These are phyloP conservation scores for Emericellopsis terricola DNA, from an alignment of 495 filamentous ascomycete species.

Conservation along the genomic window DNA sequence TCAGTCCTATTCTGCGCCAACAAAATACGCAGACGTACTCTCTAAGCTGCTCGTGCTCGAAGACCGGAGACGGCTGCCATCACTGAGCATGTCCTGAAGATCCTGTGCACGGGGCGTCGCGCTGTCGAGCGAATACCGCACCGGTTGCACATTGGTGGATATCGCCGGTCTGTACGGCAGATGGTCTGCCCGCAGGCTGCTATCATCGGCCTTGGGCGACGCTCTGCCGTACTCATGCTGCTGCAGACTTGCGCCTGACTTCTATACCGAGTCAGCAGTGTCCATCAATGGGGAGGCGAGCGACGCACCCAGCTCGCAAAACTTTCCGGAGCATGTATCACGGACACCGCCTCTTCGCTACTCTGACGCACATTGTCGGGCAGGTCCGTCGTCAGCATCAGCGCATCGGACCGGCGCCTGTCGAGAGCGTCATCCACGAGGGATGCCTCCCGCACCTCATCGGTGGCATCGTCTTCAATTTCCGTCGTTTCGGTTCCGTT, in stretches of 20 bases:
- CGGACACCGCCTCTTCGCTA: conserved; percentile 62
- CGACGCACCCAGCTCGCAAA: conserved; percentile 58
- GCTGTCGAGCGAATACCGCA: conserved; percentile 44
- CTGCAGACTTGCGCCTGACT: too few species aligned
- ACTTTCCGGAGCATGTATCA: conserved; percentile 71
- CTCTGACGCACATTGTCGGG: conserved; percentile 32
- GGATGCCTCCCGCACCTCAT: conserved; percentile 18
- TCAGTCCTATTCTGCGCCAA: conserved; percentile 2
- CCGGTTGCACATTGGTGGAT: conserved; percentile 47
- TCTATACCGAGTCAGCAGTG: background rate
- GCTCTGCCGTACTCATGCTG: too few species aligned
- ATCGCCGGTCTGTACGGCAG: conserved; percentile 38
- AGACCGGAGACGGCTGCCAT: conserved; percentile 22
- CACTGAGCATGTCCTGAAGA: conserved; percentile 40
- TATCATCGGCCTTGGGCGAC: conserved; percentile 4
- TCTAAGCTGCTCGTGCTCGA: conserved; percentile 49
- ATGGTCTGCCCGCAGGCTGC: background rate
- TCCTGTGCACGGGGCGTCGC: conserved; percentile 74
- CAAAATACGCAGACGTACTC: conserved; percentile 31
- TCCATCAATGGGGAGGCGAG: too few species aligned
- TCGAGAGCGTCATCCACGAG: background rate
- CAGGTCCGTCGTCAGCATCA: conserved; percentile 45
- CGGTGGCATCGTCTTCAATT: conserved; percentile 51
- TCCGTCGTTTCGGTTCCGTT: conserved; percentile 54
- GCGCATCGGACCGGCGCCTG: conserved; percentile 5